phyloP scores from a whole-genome alignment of 2,329 filamentous ascomycete species.

The Aspergillus piperis region DNA sequence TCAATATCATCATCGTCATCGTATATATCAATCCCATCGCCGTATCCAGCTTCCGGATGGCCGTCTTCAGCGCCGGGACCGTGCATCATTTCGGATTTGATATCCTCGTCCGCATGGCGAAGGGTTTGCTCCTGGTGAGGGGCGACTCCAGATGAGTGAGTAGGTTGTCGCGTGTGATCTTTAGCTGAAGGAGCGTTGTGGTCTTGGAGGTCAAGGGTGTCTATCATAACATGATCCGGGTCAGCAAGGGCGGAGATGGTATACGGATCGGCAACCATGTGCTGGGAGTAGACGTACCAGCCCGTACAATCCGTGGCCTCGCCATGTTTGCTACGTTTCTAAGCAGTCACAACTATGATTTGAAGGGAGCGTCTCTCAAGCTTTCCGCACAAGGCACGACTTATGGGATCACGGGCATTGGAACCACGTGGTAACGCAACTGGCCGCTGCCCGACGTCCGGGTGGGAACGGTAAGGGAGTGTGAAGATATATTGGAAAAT shows the following conservation, averaged over 20 bases:
- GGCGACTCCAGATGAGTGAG: slow-evolving; percentile 59
- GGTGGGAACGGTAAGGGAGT: slow-evolving; percentile 5
- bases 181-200: slow-evolving; percentile 79
- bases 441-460: slow-evolving; percentile 14
- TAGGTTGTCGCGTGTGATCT: slow-evolving; percentile 67
- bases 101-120: slow-evolving; percentile 75
- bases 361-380: slow-evolving; percentile 11
- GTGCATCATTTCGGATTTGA: slow-evolving; percentile 68
- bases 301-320: slow-evolving; percentile 49
- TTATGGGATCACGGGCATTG: slow-evolving; percentile 22
- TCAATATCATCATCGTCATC: slow-evolving; percentile 27
- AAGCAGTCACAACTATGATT: slow-evolving; percentile 11
- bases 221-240: slow-evolving; percentile 49
- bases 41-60: slow-evolving; percentile 44
- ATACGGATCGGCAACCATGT: neutral
- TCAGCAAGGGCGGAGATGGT: neutral
- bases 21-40: slow-evolving; percentile 36
- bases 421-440: slow-evolving; percentile 12
- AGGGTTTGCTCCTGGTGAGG: slow-evolving; percentile 85
- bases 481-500: neutral
- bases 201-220: slow-evolving; percentile 93
- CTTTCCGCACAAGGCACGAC: slow-evolving; percentile 22
- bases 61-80: slow-evolving; percentile 63
- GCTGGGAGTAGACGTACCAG: slow-evolving; percentile 37
- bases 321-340: slow-evolving; percentile 35